Conservation (phyloP, 176 grass and related monocot species). For the Guadua angustifolia region DNA sequence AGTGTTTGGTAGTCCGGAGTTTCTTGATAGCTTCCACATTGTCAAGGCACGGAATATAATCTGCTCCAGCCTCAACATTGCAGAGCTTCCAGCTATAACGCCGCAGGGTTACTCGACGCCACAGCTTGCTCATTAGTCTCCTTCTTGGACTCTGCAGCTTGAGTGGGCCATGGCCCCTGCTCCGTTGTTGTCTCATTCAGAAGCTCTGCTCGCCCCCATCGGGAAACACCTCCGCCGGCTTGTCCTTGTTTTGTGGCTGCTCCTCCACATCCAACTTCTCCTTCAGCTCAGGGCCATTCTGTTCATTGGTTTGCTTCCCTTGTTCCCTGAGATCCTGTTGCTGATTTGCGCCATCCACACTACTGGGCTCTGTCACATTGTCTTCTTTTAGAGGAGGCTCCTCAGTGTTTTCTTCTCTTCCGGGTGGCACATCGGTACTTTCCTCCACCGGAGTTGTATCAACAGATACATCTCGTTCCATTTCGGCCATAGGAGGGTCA, state of each 20-base stretch:
- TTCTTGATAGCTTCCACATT: conserved; percentile 68
- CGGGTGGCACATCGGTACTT: conserved; percentile 13
- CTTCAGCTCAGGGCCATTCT: background rate
- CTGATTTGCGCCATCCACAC: conserved; percentile 9
- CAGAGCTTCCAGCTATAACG: conserved; percentile 68
- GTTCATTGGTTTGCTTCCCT: background rate
- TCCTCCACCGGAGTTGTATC: background rate
- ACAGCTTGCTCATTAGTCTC: conserved; percentile 47
- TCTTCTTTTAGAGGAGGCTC: conserved; percentile 28
- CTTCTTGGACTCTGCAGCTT: conserved; percentile 61
- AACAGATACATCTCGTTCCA: background rate
- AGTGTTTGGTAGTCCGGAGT: conserved; percentile 79
- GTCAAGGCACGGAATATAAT: conserved; percentile 95
- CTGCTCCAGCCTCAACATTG: conserved; percentile 52
- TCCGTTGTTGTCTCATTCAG: conserved; percentile 57
- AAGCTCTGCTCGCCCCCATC: conserved; percentile 53
- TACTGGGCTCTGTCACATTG: background rate
- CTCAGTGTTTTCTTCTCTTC: conserved; percentile 28
- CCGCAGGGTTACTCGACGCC: background rate
- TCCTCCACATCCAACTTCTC: conserved; percentile 21
- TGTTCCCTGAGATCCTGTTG: conserved; percentile 27
- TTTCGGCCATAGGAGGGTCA: conserved; percentile 2
- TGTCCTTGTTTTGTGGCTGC: conserved; percentile 23
- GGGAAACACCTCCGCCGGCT: conserved; percentile 52
- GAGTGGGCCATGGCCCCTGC: conserved; percentile 53